These are phyloP conservation scores for Harringtonia lauricola DNA, from an alignment of 2,329 filamentous ascomycete genomes.

Conservation along the genomic window DNA sequence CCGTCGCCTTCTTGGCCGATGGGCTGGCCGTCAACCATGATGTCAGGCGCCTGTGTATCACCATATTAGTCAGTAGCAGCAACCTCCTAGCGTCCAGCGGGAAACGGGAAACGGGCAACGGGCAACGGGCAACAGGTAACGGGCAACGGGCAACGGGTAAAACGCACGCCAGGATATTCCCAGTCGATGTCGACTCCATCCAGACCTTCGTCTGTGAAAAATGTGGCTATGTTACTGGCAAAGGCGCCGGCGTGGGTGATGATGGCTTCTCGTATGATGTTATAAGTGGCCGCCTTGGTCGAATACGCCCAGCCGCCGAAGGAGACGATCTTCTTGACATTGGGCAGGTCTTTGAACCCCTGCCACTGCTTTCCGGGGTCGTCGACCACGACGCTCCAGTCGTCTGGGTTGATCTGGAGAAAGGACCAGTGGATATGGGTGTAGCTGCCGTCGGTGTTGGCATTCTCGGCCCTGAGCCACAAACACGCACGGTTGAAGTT, in stretches of 20 bases:
- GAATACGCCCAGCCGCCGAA: constrained; percentile 34
- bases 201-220: constrained; percentile 2
- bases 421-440: constrained; percentile 22
- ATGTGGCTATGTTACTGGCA: constrained; percentile 2
- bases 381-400: constrained; percentile 16
- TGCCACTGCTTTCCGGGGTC: neutral
- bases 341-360: constrained; percentile 18
- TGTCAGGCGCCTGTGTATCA: too few relatives aligned
- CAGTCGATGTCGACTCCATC: too few relatives aligned
- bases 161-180: constrained; percentile 5
- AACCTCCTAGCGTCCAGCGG: too few relatives aligned
- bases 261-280: constrained; percentile 20
- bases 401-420: constrained; percentile 12
- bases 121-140: too few relatives aligned
- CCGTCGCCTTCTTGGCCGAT: constrained; percentile 15
- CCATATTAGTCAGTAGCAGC: too few relatives aligned
- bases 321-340: constrained; percentile 24
- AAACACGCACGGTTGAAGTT: constrained; percentile 20
- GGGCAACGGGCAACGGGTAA: too few relatives aligned
- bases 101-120: too few relatives aligned
- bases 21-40: too few relatives aligned
- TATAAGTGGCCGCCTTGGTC: constrained; percentile 21
- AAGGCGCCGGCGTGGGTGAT: constrained; percentile 2
- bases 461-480: constrained; percentile 13
- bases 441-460: constrained; percentile 12